Evolutionary conservation across 1,139 yeast species (phyloP), one percentile per base, ranked within the genome.

Genomic region (Yamadazyma atmosphaerica): DNA sequence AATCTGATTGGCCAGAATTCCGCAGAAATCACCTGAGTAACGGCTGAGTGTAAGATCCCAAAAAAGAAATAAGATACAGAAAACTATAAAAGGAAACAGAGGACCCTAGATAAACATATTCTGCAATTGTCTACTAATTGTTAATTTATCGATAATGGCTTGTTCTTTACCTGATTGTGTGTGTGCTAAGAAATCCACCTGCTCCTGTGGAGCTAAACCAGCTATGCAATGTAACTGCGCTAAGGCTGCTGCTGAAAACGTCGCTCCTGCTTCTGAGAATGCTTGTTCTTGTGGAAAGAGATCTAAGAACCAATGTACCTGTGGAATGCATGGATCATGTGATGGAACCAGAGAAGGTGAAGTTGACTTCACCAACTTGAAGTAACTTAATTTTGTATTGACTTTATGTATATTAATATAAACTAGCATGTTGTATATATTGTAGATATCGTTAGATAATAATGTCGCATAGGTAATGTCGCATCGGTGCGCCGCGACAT

Each of bases 211-310:
- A 19, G 65, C 67, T 42, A 59, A 62, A 47, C 74, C 77, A 28
- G 77, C 77, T 37, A 62, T 70, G 52, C 52, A 69, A 43, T 72
- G 78, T 47, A 61, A 54, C 52, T 72, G 78, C 50, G 61, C 61
- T 30, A 71, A 65, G 52, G 73, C 77, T 35, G 47, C 65, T 16
- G 49, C 46, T 38, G 77, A 72, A 54, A 72, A 72, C 45, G 69
- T 58, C 37, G 56, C 50, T 29, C 77, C 76, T 24, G 44, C 61
- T 28, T 44, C 64, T 29, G 48, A 47, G 14, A 52, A 54, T 36
- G 71, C 77, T 24, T 72, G 78, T 55, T 63, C 75, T 16, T 72
- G 78, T 52, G 78, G 78, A 32, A 66, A 65, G 55, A 68, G 77
- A 63, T 35, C 47, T 38, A 70, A 68, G 56, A 58, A 51, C 29